phyloP scores from a whole-genome alignment of 345 rosid genomes.

The Firmiana major region DNA sequence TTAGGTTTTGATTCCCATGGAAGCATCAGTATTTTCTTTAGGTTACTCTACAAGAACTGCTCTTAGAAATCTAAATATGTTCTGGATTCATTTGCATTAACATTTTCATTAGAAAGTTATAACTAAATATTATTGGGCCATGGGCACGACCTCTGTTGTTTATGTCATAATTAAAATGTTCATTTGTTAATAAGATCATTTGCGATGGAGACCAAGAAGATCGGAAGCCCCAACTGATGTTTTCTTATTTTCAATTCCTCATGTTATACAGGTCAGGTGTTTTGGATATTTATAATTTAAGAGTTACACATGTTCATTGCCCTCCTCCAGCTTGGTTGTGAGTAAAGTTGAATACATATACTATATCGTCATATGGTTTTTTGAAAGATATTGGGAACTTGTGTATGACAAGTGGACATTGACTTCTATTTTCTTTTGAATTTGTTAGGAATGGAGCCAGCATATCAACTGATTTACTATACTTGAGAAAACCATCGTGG shows the following conservation, averaged over 20 bases:
- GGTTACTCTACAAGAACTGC: not conserved
- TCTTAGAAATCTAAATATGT: not conserved
- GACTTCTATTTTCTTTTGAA: conserved; percentile 16
- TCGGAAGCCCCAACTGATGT: not conserved
- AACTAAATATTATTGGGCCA: not conserved
- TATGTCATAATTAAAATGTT: not conserved
- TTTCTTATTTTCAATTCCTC: conserved; percentile 8
- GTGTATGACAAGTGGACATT: not conserved
- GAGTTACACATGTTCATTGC: conserved; percentile 90
- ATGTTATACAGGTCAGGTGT: conserved; percentile 78
- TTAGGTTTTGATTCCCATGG: not conserved
- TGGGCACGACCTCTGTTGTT: not conserved
- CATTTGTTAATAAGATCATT: not conserved
- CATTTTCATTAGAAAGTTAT: not conserved
- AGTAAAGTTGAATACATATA: conserved; percentile 36
- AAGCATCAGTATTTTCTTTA: not conserved
- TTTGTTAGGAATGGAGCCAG: conserved; percentile 48
- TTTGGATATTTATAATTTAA: conserved; percentile 52
- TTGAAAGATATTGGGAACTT: not conserved
- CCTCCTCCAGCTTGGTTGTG: conserved; percentile 98
- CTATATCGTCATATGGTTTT: not conserved
- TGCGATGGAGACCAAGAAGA: conserved; percentile 4
- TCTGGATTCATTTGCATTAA: not conserved
- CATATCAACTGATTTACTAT: conserved; percentile 33
- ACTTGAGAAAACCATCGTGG: conserved; percentile 82